Base-by-base conservation (phyloP, 495 filamentous ascomycete species). In the Schizothecium vesticola region DNA sequence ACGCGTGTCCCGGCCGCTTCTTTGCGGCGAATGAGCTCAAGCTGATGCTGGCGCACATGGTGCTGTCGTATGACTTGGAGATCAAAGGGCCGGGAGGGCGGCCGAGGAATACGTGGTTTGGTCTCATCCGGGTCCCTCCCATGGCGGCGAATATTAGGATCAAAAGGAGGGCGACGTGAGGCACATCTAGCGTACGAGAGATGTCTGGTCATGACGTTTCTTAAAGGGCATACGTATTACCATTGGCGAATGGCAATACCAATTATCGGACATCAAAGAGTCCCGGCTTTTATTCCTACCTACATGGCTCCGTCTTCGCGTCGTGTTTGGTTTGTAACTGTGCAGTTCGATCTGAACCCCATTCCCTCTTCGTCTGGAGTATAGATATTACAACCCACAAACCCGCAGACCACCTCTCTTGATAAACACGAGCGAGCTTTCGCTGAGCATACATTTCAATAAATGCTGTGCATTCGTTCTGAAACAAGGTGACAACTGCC, bases 1-100 rank as follows among this genome's bases (percentile, higher is more conserved):
- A 77, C 59, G 74, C 77, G 0, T 82, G 82, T 61, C 80, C 80
- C 1, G 81, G 81, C 1, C 73, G 81, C 1, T 82, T 81, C 73
- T 83, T 83, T 69, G 80, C 79, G 4, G 66, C 77, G 7, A 73
- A 66, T 56, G 79, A 80, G 76, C 68, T 83, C 23, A 81, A 82
- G 76, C 63, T 80, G 7, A 74, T 78, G 28, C 62, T 84, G 22
- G 80, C 75, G n/a, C 73, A 81, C 59, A 31, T 80, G 8, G 31
- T 84, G 25, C 33, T 76, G 22, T 69, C 77, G 22, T 82, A 84
- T 66, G 82, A 82, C 57, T 64, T 80, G 36, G 71, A 80, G 69
- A 59, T 71, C 1, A 68, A 73, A 64, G 63, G 26, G 19, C 33
- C 56, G 0, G 60, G 67, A 25, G 66, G 73, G 7, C 73, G 78